Evolutionary conservation across 495 filamentous ascomycete species (phyloP).

Genomic region (Trichoderma asperelloides): DNA sequence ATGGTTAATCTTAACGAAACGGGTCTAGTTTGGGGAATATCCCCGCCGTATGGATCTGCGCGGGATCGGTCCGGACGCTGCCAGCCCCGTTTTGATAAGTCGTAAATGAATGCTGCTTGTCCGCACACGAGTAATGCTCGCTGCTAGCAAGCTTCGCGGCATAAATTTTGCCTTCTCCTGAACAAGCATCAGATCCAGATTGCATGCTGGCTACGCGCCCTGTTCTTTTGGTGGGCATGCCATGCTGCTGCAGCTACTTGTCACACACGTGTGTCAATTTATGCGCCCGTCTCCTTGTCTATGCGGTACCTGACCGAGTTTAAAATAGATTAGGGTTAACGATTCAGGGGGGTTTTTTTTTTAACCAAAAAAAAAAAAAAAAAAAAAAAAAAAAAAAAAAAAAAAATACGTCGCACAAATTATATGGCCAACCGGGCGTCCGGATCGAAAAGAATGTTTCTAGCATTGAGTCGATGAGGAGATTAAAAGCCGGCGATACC

Average conservation of each 20-base stretch:
- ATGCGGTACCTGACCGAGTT: too few species aligned
- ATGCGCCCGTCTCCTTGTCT: too few species aligned
- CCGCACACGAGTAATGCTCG: not conserved
- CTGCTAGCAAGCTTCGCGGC: not conserved
- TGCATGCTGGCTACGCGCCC: not conserved
- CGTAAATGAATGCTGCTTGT: not conserved
- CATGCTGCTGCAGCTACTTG: too few species aligned
- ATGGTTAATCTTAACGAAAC: not conserved
- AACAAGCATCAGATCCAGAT: not conserved
- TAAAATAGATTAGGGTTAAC: too few species aligned
- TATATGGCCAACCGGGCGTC: too few species aligned
- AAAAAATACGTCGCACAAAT: too few species aligned
- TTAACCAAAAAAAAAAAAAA: too few species aligned
- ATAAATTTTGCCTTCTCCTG: not conserved
- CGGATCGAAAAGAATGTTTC: not conserved
- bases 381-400: too few species aligned
- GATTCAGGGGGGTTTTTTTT: too few species aligned
- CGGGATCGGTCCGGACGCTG: not conserved
- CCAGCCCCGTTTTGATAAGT: not conserved
- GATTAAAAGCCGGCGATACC: not conserved
- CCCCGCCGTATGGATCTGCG: constrained; percentile 7
- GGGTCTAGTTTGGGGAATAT: not conserved
- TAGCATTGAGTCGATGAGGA: not conserved
- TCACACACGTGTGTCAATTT: not conserved
- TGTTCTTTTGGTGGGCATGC: too few species aligned